Evolutionary conservation across 257 asterid species (phyloP).

Genomic region (Echium plantagineum): DNA sequence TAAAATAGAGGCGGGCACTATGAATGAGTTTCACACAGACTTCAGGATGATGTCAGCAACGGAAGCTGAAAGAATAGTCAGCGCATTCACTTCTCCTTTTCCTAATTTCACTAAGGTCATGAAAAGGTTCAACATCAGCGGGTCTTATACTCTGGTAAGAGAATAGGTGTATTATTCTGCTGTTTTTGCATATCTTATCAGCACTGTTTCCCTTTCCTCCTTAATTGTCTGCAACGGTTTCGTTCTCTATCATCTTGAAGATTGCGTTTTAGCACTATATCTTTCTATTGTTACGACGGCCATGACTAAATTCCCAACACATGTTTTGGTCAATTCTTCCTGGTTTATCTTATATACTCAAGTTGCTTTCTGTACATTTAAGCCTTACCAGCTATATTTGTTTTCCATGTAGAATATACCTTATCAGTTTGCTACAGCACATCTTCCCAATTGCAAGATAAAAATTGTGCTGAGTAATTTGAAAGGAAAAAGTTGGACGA

Average conservation of each 20-base stretch:
- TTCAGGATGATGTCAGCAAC: conserved; percentile 50
- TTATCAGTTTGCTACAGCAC: conserved; percentile 70
- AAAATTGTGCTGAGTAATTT: conserved; percentile 65
- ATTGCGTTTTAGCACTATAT: no score
- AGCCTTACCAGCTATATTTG: background rate
- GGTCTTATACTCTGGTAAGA: conserved; percentile 88
- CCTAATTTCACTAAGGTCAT: conserved; percentile 73
- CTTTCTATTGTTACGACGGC: no score
- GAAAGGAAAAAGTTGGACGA: conserved; percentile 75
- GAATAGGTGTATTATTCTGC: conserved; percentile 1
- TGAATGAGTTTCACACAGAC: conserved; percentile 21
- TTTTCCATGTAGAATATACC: conserved; percentile 60
- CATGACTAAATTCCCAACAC: no score
- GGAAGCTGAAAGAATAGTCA: conserved; percentile 72
- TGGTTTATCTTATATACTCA: no score
- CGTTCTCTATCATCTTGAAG: no score
- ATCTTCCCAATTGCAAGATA: conserved; percentile 79
- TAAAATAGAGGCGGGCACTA: background rate
- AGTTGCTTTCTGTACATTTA: no score
- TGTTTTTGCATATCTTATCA: background rate
- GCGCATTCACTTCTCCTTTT: conserved; percentile 52
- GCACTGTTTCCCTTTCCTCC: no score
- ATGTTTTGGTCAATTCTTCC: no score
- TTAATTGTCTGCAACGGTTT: no score
- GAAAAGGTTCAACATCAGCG: conserved; percentile 85